Conservation (phyloP, 495 filamentous ascomycete species). For the Neurospora africana region DNA sequence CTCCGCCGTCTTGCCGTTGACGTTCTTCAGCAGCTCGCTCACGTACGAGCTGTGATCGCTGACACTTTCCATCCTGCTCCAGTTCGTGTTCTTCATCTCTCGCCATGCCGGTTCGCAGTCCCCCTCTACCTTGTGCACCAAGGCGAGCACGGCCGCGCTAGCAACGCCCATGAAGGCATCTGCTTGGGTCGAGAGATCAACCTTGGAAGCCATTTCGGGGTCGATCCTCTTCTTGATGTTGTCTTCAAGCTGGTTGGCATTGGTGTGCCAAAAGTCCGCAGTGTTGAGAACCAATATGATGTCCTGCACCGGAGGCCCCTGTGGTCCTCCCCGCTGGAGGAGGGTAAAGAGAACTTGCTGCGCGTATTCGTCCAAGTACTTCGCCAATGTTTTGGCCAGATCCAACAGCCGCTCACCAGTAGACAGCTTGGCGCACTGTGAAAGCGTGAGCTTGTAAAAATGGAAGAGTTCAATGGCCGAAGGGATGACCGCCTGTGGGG, state of each 20-base stretch:
- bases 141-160: slow-evolving; percentile 69
- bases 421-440: slow-evolving; percentile 93
- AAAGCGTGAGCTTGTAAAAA: slow-evolving; percentile 82
- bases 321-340: slow-evolving; percentile 50
- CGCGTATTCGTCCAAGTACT: slow-evolving; percentile 91
- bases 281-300: slow-evolving; percentile 84
- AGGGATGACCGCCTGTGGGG: slow-evolving; percentile 74
- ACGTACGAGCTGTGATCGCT: slow-evolving; percentile 93
- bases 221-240: slow-evolving; percentile 89
- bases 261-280: slow-evolving; percentile 93
- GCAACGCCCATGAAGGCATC: slow-evolving; percentile 95
- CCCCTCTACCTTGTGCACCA: slow-evolving; percentile 74
- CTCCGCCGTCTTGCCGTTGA: slow-evolving; percentile 60
- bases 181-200: slow-evolving; percentile 84
- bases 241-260: slow-evolving; percentile 83
- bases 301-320: slow-evolving; percentile 60
- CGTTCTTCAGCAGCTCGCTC: slow-evolving; percentile 59
- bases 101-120: slow-evolving; percentile 81
- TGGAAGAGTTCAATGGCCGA: slow-evolving; percentile 96
- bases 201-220: slow-evolving; percentile 55
- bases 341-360: slow-evolving; percentile 82
- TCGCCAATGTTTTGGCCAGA: slow-evolving; percentile 72
- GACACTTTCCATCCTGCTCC: slow-evolving; percentile 89
- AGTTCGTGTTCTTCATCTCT: slow-evolving; percentile 96
- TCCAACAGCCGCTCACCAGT: slow-evolving; percentile 80